phyloP scores from a whole-genome alignment of 1,284 basidiomycete genomes.

The Caloboletus firmus region DNA sequence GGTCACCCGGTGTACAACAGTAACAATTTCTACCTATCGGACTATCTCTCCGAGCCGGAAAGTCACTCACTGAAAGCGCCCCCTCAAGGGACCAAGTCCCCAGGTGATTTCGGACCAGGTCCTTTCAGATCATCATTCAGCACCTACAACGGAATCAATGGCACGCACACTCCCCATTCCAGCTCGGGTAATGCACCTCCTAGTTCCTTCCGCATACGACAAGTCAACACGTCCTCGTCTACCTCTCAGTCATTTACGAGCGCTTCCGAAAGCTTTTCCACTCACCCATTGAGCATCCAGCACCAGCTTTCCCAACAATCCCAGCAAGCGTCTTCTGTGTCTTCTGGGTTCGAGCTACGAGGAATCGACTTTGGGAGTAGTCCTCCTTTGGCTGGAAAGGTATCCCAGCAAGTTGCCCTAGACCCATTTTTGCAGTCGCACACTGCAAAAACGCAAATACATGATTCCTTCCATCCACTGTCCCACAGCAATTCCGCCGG shows the following conservation, averaged over 20 bases:
- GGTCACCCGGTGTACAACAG: constrained; percentile 50
- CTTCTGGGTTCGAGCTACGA: constrained; percentile 32
- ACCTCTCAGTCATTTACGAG: constrained; percentile 28
- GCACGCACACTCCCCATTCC: constrained; percentile 24
- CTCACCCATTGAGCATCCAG: constrained; percentile 33
- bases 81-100: constrained; percentile 39
- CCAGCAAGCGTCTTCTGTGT: constrained; percentile 28
- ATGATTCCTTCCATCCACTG: constrained; percentile 35
- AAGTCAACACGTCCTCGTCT: constrained; percentile 20
- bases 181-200: constrained; percentile 29
- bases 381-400: constrained; percentile 28
- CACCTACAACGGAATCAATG: constrained; percentile 36
- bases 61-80: constrained; percentile 40
- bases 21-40: constrained; percentile 40
- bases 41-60: constrained; percentile 41
- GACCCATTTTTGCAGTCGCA: constrained; percentile 37
- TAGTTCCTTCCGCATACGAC: constrained; percentile 36
- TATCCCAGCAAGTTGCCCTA: constrained; percentile 34
- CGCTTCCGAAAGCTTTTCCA: constrained; percentile 24
- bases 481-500: constrained; percentile 30
- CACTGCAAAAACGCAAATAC: constrained; percentile 33
- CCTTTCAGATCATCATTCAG: constrained; percentile 38
- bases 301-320: constrained; percentile 41
- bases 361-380: constrained; percentile 35
- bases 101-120: constrained; percentile 41